Conservation (phyloP, 2,329 filamentous ascomycete genomes). For the Elsinoe fawcettii region DNA sequence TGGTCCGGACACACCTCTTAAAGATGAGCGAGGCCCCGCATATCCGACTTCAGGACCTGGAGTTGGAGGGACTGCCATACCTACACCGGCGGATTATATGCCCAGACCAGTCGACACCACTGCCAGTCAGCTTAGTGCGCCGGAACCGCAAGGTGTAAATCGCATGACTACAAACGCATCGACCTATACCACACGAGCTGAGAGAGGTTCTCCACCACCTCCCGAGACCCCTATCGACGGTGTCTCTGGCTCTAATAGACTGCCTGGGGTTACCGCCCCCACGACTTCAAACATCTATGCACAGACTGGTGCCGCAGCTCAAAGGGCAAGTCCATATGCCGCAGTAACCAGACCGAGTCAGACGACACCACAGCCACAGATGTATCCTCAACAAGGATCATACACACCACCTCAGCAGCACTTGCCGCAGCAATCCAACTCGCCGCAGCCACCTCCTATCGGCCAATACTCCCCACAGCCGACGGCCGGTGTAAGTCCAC, state of each 20-base stretch:
- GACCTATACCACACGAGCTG: constrained; percentile 84
- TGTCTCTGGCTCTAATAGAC: constrained; percentile 67
- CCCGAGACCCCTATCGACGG: constrained; percentile 83
- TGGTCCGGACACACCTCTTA: constrained; percentile 66
- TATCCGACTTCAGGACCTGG: constrained; percentile 19
- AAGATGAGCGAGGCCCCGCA: constrained; percentile 47
- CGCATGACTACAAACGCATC: constrained; percentile 75
- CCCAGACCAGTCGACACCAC: constrained; percentile 46
- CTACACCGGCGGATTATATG: constrained; percentile 24
- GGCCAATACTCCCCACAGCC: constrained; percentile 24
- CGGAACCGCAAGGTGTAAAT: constrained; percentile 49
- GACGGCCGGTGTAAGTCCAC: constrained; percentile 17
- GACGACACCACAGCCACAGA: constrained; percentile 31
- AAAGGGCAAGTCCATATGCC: constrained; percentile 69
- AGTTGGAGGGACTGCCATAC: constrained; percentile 6
- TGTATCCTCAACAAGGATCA: constrained; percentile 1
- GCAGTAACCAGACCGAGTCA: constrained; percentile 40
- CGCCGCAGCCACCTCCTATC: constrained; percentile 20
- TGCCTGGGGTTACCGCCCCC: constrained; percentile 58
- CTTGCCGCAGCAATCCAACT: constrained; percentile 21
- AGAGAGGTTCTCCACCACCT: constrained; percentile 85
- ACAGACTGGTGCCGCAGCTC: constrained; percentile 73
- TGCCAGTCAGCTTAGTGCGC: constrained; percentile 37
- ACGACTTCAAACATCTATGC: constrained; percentile 44
- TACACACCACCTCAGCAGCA: constrained; percentile 16